phyloP scores from a whole-genome alignment of 2,329 filamentous ascomycete species.

The Aspergillus luchuensis region DNA sequence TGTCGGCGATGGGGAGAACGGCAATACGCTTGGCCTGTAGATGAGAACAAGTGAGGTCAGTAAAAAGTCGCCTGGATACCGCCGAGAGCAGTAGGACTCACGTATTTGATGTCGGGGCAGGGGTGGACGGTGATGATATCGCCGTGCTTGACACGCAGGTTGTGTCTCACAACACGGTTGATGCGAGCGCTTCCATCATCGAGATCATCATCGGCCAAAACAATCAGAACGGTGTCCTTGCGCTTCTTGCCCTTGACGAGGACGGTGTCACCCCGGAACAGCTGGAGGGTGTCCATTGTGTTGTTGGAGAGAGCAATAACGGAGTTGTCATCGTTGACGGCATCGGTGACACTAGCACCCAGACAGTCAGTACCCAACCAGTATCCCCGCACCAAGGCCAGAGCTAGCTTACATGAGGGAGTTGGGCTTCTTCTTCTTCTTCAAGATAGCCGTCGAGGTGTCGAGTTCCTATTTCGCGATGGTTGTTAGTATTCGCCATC shows the following conservation, averaged over 20 bases:
- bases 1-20: constrained; percentile 96
- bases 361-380: constrained; percentile 26
- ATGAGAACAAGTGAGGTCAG: constrained; percentile 25
- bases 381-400: constrained; percentile 6
- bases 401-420: constrained; percentile 77
- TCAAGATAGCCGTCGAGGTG: constrained; percentile 91
- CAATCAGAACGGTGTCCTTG: constrained; percentile 97
- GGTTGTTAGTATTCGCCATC: constrained; percentile 21
- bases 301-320: constrained; percentile 98
- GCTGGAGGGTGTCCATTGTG: constrained; percentile 96
- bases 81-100: constrained; percentile 55
- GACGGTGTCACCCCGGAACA: constrained; percentile 98
- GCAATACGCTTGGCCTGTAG: constrained; percentile 94
- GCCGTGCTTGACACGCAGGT: constrained; percentile 96
- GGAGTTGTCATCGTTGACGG: constrained; percentile 98
- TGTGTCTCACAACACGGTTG: constrained; percentile 98
- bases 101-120: constrained; percentile 99
- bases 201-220: constrained; percentile 94
- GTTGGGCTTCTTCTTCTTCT: constrained; percentile 99
- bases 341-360: constrained; percentile 82
- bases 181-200: constrained; percentile 96
- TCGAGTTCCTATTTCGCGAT: constrained; percentile 70
- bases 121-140: constrained; percentile 97
- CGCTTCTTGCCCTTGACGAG: constrained; percentile 99
- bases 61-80: background rate